A percentile compares a stretch with the other conserved stretches of the same genome.
Evolutionary conservation across 768 basidiomycete species (phyloP).

Genomic region (Cytidiella melzeri): DNA sequence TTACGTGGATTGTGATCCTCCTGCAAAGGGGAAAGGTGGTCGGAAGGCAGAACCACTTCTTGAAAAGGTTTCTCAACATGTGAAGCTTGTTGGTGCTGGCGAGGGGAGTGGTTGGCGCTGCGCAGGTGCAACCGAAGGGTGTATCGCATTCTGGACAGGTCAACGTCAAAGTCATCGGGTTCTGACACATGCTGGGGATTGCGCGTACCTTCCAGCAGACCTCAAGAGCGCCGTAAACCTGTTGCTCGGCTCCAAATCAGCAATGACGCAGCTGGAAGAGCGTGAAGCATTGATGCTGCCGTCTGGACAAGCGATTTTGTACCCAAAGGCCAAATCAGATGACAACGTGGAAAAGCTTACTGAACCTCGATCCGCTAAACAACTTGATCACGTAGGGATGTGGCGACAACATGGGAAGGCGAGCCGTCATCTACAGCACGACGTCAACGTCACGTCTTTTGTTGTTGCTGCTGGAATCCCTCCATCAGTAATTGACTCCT

Average conservation of each 20-base stretch:
- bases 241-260: neutral
- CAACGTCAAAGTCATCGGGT: too few species aligned
- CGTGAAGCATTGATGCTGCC: neutral
- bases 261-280: neutral
- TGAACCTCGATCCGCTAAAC: neutral
- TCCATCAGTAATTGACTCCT: neutral
- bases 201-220: too few species aligned
- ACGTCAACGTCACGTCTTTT: neutral
- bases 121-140: too few species aligned
- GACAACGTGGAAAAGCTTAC: neutral
- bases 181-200: too few species aligned
- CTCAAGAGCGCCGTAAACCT: too few species aligned
- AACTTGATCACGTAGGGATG: neutral
- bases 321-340: neutral
- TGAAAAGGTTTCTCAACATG: too few species aligned
- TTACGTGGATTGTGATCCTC: too few species aligned
- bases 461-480: neutral
- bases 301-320: neutral
- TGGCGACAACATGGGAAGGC: neutral
- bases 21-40: too few species aligned
- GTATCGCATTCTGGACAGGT: too few species aligned
- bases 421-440: neutral
- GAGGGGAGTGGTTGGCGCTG: too few species aligned
- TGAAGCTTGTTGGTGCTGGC: too few species aligned
- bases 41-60: too few species aligned